Percentiles rank a stretch among this genome's conserved stretches.
Conservation (phyloP, 2,329 filamentous ascomycete species). For the Botrytis hyacinthi region DNA sequence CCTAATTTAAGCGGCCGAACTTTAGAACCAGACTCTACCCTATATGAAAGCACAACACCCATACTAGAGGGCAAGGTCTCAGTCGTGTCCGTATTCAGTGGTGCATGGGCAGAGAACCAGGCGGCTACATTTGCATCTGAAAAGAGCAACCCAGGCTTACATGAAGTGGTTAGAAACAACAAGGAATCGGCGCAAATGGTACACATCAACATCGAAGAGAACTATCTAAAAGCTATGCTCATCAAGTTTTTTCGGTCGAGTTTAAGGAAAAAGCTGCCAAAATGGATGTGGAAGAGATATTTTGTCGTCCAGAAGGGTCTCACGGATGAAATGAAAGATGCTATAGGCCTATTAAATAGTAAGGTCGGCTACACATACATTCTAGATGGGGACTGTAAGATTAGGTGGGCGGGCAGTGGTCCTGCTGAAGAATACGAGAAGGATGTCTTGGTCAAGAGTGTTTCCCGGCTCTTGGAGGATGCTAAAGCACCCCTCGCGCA, state of each 20-base stretch:
- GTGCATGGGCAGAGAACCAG: constrained; percentile 82
- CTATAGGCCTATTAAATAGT: constrained; percentile 73
- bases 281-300: constrained; percentile 58
- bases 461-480: constrained; percentile 62
- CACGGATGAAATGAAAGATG: constrained; percentile 60
- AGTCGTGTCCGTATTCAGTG: constrained; percentile 78
- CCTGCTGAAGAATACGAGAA: constrained; percentile 63
- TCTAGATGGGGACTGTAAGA: constrained; percentile 80
- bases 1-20: constrained; percentile 86
- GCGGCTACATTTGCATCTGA: constrained; percentile 66
- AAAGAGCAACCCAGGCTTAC: constrained; percentile 66
- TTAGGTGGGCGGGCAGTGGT: constrained; percentile 90
- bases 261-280: constrained; percentile 49
- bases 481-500: background rate
- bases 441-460: constrained; percentile 62
- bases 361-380: constrained; percentile 89
- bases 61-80: constrained; percentile 70
- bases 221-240: constrained; percentile 62
- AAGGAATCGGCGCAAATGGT: constrained; percentile 66
- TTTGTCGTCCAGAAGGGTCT: constrained; percentile 59
- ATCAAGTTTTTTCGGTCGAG: constrained; percentile 56
- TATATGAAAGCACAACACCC: constrained; percentile 67
- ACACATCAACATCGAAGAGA: constrained; percentile 87
- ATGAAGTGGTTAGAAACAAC: constrained; percentile 55
- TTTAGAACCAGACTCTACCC: constrained; percentile 53